Evolutionary conservation across 306 rosid genomes (phyloP).

Genomic region (Prunus salicina): DNA sequence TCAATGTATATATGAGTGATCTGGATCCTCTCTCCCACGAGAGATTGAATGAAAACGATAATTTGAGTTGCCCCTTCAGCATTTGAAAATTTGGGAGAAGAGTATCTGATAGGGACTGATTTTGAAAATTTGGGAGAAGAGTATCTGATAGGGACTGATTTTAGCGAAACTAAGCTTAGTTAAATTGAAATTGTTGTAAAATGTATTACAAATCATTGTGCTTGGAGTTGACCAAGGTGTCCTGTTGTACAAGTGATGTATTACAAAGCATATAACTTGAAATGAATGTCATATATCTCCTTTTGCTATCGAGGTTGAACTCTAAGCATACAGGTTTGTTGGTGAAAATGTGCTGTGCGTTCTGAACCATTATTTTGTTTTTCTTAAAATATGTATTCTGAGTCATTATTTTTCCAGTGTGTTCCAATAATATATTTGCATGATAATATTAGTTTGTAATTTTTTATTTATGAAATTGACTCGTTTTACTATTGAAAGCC

Average conservation of each 20-base stretch:
- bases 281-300: neutral
- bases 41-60: neutral
- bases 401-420: no score
- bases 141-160: neutral
- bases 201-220: conserved; percentile 2
- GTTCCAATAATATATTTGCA: no score
- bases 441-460: no score
- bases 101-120: neutral
- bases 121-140: conserved; percentile 10
- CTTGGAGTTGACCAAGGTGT: neutral
- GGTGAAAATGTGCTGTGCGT: neutral
- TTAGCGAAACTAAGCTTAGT: conserved; percentile 2
- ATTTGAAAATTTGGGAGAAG: conserved; percentile 7
- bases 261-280: neutral
- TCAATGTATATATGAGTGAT: conserved; percentile 60
- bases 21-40: neutral
- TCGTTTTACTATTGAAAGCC: no score
- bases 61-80: neutral
- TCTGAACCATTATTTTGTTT: no score
- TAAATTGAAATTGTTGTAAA: conserved; percentile 11
- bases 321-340: neutral
- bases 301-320: neutral
- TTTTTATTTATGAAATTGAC: no score
- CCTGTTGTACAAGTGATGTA: neutral
- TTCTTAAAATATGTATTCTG: no score